Percentiles rank a stretch among this genome's conserved stretches.
Evolutionary conservation across 1,284 basidiomycete species (phyloP).

Genomic region (Singerocomus inundabilis): DNA sequence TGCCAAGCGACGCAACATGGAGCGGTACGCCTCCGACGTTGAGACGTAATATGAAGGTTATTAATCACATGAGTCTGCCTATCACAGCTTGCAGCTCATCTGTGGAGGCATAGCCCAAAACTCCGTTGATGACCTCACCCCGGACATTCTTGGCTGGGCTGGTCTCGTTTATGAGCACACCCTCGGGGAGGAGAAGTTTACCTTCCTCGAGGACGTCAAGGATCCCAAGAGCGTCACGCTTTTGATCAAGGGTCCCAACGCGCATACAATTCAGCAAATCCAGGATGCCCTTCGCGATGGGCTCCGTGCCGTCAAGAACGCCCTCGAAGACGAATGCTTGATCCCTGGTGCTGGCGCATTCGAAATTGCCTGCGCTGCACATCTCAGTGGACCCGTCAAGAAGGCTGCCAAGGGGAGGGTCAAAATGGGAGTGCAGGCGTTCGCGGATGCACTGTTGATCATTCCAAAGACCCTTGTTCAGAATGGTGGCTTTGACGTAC

Average conservation of each 20-base stretch:
- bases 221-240: slow-evolving; percentile 97
- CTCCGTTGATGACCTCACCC: slow-evolving; percentile 94
- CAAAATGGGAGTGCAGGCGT: slow-evolving; percentile 98
- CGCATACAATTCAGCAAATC: slow-evolving; percentile 95
- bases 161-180: slow-evolving; percentile 99
- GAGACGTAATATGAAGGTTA: slow-evolving; percentile 28
- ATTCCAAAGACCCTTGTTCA: slow-evolving; percentile 97
- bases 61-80: slow-evolving; percentile 17
- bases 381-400: slow-evolving; percentile 81
- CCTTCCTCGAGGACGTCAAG: slow-evolving; percentile 96
- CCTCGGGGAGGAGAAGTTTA: slow-evolving; percentile 98
- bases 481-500: slow-evolving; percentile 98
- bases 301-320: slow-evolving; percentile 95
- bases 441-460: slow-evolving; percentile 91
- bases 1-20: slow-evolving; percentile 98
- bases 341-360: slow-evolving; percentile 97
- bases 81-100: slow-evolving; percentile 78
- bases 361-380: slow-evolving; percentile 89
- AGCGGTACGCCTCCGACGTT: slow-evolving; percentile 55
- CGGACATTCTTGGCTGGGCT: slow-evolving; percentile 93
- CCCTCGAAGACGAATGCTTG: slow-evolving; percentile 86
- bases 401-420: slow-evolving; percentile 90
- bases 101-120: slow-evolving; percentile 97
- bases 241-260: slow-evolving; percentile 97
- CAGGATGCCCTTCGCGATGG: slow-evolving; percentile 98